These are phyloP conservation scores for Entomophthora muscae DNA, from an alignment of 371 early-diverging fungal species.

Conservation along the genomic window DNA sequence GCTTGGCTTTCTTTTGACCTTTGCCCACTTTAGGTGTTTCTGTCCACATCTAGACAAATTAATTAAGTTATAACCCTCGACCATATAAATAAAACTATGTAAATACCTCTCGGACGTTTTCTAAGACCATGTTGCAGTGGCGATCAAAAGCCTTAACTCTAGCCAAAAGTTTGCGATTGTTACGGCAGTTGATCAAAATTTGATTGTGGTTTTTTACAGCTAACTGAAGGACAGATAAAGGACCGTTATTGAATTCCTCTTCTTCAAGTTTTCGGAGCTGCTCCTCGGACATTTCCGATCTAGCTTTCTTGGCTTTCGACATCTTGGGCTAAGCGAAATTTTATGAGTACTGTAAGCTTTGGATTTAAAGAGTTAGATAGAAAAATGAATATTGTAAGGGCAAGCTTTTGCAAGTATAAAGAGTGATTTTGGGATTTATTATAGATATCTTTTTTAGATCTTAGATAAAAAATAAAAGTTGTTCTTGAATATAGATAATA, in stretches of 20 bases:
- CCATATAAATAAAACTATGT: too few relatives aligned
- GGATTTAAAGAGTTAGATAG: too few relatives aligned
- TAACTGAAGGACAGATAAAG: constrained; percentile 85
- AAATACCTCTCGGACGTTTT: constrained; percentile 96
- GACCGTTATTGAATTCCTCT: constrained; percentile 91
- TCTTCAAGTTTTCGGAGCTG: constrained; percentile 85
- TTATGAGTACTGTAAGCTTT: too few relatives aligned
- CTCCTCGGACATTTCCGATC: constrained; percentile 79
- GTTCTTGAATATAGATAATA: too few relatives aligned
- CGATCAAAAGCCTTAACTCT: constrained; percentile 97
- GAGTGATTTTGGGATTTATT: too few relatives aligned
- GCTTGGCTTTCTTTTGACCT: constrained; percentile 78
- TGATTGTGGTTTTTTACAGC: constrained; percentile 92
- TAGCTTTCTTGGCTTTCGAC: constrained; percentile 25
- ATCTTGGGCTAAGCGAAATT: too few relatives aligned
- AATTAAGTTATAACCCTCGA: too few relatives aligned
- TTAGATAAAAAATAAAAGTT: too few relatives aligned
- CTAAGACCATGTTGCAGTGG: constrained; percentile 97
- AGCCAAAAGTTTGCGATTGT: constrained; percentile 91
- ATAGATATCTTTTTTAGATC: too few relatives aligned
- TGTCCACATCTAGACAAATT: constrained; percentile 72
- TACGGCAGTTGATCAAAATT: constrained; percentile 86
- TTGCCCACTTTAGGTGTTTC: constrained; percentile 80
- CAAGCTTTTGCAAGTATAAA: too few relatives aligned
- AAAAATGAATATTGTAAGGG: too few relatives aligned